phyloP scores from a whole-genome alignment of 352 stramenopile genomes.

The Phytophthora sp. region DNA sequence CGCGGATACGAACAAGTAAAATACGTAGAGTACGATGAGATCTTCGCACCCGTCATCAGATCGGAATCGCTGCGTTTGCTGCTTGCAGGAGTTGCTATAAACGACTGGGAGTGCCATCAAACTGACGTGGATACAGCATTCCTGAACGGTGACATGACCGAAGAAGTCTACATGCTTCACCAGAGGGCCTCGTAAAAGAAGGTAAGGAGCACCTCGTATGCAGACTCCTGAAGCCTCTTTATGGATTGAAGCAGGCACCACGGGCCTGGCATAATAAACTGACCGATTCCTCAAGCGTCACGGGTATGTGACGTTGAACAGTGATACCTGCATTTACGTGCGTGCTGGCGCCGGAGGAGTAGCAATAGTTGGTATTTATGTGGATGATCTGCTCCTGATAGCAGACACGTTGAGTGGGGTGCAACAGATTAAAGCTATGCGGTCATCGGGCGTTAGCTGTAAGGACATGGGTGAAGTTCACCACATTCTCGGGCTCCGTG shows the following conservation, averaged over 20 bases:
- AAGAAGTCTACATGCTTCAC: constrained; percentile 27
- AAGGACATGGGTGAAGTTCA: constrained; percentile 8
- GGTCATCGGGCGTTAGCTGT: constrained; percentile 6
- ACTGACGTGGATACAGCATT: constrained; percentile 25
- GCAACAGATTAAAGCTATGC: not conserved
- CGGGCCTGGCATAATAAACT: constrained; percentile 22
- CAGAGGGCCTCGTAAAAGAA: constrained; percentile 11
- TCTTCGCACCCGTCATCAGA: constrained; percentile 21
- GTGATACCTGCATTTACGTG: constrained; percentile 25
- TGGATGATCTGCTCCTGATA: constrained; percentile 17
- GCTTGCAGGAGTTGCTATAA: constrained; percentile 13
- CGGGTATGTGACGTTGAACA: constrained; percentile 21
- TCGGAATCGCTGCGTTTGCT: constrained; percentile 21
- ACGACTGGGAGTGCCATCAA: constrained; percentile 26
- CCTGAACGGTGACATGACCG: constrained; percentile 15
- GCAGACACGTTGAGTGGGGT: not conserved
- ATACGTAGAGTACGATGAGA: constrained; percentile 16
- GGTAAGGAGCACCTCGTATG: too few relatives aligned
- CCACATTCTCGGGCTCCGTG: not conserved
- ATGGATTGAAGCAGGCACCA: constrained; percentile 20
- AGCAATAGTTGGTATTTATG: constrained; percentile 20
- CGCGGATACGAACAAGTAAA: constrained; percentile 18
- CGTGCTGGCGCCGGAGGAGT: not conserved
- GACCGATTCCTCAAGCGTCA: constrained; percentile 17
- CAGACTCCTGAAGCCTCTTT: not conserved